Evolutionary conservation across 345 rosid species (phyloP).

Genomic region (Dipteronia sinensis): DNA sequence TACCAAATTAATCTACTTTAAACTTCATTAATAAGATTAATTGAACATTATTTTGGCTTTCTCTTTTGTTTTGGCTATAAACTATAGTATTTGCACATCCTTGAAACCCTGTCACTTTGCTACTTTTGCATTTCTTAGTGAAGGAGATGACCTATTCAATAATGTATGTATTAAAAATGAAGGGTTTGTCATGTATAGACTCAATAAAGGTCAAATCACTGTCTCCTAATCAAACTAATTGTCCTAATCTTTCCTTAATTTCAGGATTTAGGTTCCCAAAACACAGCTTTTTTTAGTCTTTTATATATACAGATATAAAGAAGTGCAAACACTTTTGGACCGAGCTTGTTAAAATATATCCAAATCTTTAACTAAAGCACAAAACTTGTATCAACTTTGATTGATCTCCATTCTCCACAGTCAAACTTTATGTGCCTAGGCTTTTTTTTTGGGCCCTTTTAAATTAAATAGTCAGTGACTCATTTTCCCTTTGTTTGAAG

Average conservation of each 20-base stretch:
- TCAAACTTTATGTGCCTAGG: constrained; percentile 17
- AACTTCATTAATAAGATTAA: constrained; percentile 2
- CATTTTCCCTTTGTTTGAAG: neutral
- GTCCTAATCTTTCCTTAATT: constrained; percentile 18
- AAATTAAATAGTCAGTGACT: neutral
- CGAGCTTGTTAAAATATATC: neutral
- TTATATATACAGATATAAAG: neutral
- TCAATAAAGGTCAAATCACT: constrained; percentile 29
- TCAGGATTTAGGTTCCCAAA: constrained; percentile 17
- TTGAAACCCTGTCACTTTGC: neutral
- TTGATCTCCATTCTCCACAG: neutral
- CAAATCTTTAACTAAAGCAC: neutral
- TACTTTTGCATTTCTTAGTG: neutral
- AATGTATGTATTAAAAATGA: neutral
- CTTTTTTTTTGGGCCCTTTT: neutral
- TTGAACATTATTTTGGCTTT: constrained; percentile 24
- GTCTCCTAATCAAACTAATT: constrained; percentile 9
- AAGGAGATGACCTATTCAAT: constrained; percentile 19
- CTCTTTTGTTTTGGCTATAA: constrained; percentile 4
- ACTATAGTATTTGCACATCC: neutral
- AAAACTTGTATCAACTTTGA: neutral
- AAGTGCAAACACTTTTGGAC: neutral
- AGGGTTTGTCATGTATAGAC: constrained; percentile 20
- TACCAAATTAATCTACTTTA: neutral
- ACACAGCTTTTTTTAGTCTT: neutral